Evolutionary conservation across 306 rosid genomes (phyloP), one percentile per base, ranked within the genome.

Genomic region (Vicia sativa): DNA sequence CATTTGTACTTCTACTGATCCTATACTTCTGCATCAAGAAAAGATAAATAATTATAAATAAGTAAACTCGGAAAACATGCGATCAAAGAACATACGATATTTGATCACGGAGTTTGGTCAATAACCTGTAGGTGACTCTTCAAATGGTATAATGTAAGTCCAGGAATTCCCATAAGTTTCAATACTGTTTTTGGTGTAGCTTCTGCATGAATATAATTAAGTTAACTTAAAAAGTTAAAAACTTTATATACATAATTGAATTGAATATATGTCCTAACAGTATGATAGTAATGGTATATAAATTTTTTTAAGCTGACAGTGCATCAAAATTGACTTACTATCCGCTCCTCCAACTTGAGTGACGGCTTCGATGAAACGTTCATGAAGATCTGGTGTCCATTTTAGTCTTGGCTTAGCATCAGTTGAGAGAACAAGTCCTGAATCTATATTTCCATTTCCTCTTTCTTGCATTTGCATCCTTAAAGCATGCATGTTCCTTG

Each of bases 321-420:
- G 56, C 6, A 10, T 49, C 2, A 49, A 48, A 48, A 48, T 37
- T 23, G 21, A 71, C 97, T 88, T 74, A 91, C 97, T 91, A 46
- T 89, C 96, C 44, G 95, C 82, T 56, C 97, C 97, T 39, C 97
- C 97, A 26, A 88, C 86, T 72, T 89, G 90, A 56, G 84, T 87
- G 12, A 91, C 95, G 12, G 97, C 97, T 65, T 91, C 95, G 3
- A 89, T 83, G 70, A 91, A 91, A 13, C 95, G 85, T 59, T 89
- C 85, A 8, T 91, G 97, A 62, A 91, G 93, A 74, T 91, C 97
- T 0, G 85, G 81, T 3, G 97, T 89, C 97, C 97, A 91, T 79
- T 91, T 91, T 4, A 91, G 82, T 69, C 97, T 79, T 3, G 97
- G 97, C 74, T 91, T 91, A 50, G 97, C 95, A 65, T 91, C 96